Percentiles rank a stretch among this genome's conserved stretches.
phyloP scores from a whole-genome alignment of 1,284 basidiomycete genomes.

The Fomitopsis palustris region DNA sequence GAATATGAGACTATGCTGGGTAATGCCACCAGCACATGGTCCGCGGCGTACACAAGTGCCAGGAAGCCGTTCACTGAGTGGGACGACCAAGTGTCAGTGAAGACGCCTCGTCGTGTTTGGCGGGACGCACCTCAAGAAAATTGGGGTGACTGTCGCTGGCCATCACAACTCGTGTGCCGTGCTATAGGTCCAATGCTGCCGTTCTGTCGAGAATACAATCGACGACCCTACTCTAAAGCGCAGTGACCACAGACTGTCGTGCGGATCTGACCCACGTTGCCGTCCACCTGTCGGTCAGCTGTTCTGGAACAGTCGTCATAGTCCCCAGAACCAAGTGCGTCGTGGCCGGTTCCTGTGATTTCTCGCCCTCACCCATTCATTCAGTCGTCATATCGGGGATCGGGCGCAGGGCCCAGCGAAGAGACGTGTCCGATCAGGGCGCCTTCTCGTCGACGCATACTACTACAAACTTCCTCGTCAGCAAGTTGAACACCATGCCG shows the following conservation, averaged over 20 bases:
- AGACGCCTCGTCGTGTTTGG: neutral
- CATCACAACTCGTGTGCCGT: neutral
- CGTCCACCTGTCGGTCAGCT: neutral
- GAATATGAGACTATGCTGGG: neutral
- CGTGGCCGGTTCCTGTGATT: neutral
- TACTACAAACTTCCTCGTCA: conserved; percentile 78
- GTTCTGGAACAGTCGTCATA: neutral
- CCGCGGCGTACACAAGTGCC: neutral
- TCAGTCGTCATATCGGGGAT: neutral
- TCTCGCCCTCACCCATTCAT: neutral
- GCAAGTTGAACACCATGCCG: conserved; percentile 85
- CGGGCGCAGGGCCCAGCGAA: neutral
- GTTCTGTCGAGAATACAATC: neutral
- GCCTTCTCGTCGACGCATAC: conserved; percentile 24
- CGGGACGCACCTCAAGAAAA: neutral
- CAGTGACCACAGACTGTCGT: neutral
- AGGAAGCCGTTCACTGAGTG: neutral
- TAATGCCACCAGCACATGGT: neutral
- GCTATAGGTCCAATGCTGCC: neutral
- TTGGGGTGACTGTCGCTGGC: neutral
- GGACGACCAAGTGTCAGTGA: neutral
- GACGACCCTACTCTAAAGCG: neutral
- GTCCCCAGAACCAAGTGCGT: neutral
- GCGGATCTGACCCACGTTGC: conserved; percentile 1
- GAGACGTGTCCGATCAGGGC: neutral